Conservation (phyloP, 495 filamentous ascomycete species). For the Aspergillus hancockii region DNA sequence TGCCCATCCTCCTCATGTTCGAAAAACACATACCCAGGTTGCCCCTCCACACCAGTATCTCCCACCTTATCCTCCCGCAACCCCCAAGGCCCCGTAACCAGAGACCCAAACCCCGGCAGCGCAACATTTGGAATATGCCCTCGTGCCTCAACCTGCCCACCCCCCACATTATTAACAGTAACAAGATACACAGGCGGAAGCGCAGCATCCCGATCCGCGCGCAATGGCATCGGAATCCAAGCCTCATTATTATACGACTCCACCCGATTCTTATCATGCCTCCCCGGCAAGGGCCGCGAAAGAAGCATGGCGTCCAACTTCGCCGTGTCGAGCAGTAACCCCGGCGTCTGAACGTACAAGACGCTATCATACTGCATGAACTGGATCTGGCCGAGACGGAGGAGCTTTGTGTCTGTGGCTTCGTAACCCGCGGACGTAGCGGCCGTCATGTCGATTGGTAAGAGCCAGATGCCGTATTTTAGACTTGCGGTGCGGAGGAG, state of each 20-base stretch:
- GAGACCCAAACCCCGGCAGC: constrained; percentile 36
- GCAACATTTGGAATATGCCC: constrained; percentile 44
- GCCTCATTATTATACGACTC: constrained; percentile 47
- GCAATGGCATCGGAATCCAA: constrained; percentile 45
- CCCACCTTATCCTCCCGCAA: constrained; percentile 12
- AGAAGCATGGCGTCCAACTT: constrained; percentile 43
- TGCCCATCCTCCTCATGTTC: constrained; percentile 41
- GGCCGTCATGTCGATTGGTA: constrained; percentile 47
- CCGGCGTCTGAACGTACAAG: constrained; percentile 43
- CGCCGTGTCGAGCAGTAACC: constrained; percentile 39
- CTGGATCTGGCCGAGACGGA: constrained; percentile 46
- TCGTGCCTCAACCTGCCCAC: constrained; percentile 40
- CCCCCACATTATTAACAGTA: constrained; percentile 43
- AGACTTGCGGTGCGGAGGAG: constrained; percentile 39
- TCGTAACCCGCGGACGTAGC: constrained; percentile 38
- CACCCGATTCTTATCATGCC: constrained; percentile 35
- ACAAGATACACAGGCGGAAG: constrained; percentile 46
- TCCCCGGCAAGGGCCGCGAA: constrained; percentile 35
- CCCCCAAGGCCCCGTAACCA: constrained; percentile 34
- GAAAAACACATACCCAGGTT: constrained; percentile 47
- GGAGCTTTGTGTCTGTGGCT: constrained; percentile 41
- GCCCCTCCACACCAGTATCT: constrained; percentile 16
- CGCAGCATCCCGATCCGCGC: constrained; percentile 34
- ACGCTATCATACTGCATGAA: constrained; percentile 53
- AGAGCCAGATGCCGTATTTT: constrained; percentile 48